Base-by-base conservation (phyloP, 1,139 yeast genomes). In the Geotrichum citri-aurantii region DNA sequence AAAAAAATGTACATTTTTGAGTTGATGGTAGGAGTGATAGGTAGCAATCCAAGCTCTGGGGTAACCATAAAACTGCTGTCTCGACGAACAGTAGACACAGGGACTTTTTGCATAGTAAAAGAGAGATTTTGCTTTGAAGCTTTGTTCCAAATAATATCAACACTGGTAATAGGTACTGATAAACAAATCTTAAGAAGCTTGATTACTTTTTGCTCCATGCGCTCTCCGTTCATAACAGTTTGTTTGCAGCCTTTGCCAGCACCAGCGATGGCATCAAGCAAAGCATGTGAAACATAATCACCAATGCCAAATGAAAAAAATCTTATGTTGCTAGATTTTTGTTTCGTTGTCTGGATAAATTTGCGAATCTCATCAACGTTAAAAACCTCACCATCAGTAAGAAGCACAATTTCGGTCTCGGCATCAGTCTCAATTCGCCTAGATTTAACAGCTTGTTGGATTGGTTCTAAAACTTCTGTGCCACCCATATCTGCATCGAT, bases 291-390 rank as follows among this genome's bases (percentile, higher is more conserved):
- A 31, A 55, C 61, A 23, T 14, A 19, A 46, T 55, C 44, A 12
- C 61, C 61, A n/a, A 58, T 27, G n/a, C 61, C 58, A 14, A 58
- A 31, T 3, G 57, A 17, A 48, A 55, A 54, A 21, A 58, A 50
- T 19, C 61, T 48, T 4, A 44, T 8, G 6, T 24, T 50, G 14
- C 23, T 50, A 8, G 42, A n/a, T n/a, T 27, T 47, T 48, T 48
- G 46, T 1, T 21, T 24, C 6, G 60, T 31, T 10, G 29, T 37
- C 19, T 54, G 29, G 14, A 58, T 40, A 12, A 37, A 31, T 1
- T 26, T 5, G 10, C 29, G 11, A 21, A 58, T 40, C 2, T 19
- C 29, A 8, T 19, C 33, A 42, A 48, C 14, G 40, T 48, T 19
- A 10, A 11, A 29, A 11, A 55, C 56, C 44, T 55, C 56, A 11